Evolutionary conservation across 805 yeast genomes (phyloP), one percentile per base, ranked within the genome.

Genomic region (Lachancea fermentati): DNA sequence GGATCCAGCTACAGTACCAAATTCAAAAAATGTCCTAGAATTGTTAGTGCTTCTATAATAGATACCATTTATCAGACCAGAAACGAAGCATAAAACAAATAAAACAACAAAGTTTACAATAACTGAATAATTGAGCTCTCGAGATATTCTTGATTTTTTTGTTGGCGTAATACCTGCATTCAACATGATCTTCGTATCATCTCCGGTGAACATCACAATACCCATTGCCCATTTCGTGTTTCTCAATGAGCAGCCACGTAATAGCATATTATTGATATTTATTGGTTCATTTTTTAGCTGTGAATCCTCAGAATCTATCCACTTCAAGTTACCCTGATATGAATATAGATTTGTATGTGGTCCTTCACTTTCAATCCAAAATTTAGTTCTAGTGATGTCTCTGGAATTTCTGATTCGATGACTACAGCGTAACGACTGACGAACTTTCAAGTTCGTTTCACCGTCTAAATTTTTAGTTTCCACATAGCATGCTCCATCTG

Each of bases 381-480:
- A 82, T 47, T 69, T 71, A 38, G 76, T 64, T 51, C 69, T 67
- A 5, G 72, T 67, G 30, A 75, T 54, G 49, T 76, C 80, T 44
- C 68, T 63, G 1, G 75, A 63, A 38, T 69, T 73, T 44, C 70
- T 65, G 12, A 75, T 67, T 25, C 64, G 68, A 12, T 75, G 64
- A 28, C 81, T 73, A 51, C 78, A 76, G 53, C 81, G 79, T 51
- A 85, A 60, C 3, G 89, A 81, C 58, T 81, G 86, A 52, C 80
- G 80, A 30, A 80, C 83, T 62, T 85, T 85, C 60, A 85, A 66
- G 50, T 83, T 85, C 1, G 93, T 77, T 55, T 78, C 83, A 61
- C 94, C 94, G 62, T 85, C 94, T 49, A 85, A 69, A 60, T 84
- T 84, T 54, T 83, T 84, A 0, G 94, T 85, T 60, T 84, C 94